Conservation (phyloP, 2,329 filamentous ascomycete genomes). For the Rasamsonia emersonii region DNA sequence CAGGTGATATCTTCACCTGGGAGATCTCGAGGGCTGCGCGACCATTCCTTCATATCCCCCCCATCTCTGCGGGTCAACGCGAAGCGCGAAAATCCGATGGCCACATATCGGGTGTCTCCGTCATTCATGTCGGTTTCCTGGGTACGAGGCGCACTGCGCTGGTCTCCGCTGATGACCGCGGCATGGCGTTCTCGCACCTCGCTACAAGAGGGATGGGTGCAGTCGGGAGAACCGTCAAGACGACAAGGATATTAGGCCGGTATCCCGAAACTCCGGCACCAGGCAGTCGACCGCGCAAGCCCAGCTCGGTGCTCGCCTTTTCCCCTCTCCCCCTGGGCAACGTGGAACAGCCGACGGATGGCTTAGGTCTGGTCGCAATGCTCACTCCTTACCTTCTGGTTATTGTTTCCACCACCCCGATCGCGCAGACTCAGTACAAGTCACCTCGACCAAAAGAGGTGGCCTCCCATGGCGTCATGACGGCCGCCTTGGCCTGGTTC, state of each 20-base stretch:
- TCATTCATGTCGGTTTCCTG: constrained; percentile 89
- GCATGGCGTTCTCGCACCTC: constrained; percentile 97
- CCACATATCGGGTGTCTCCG: constrained; percentile 66
- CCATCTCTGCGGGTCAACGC: constrained; percentile 58
- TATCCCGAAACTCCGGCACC: constrained; percentile 65
- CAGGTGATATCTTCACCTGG: constrained; percentile 94
- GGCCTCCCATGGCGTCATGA: constrained; percentile 80
- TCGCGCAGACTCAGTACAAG: constrained; percentile 96
- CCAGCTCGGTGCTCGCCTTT: constrained; percentile 91
- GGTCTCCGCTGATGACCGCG: constrained; percentile 86
- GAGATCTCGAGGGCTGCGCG: constrained; percentile 73
- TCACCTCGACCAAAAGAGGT: constrained; percentile 84
- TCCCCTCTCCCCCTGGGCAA: constrained; percentile 88
- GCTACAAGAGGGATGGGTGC: constrained; percentile 84
- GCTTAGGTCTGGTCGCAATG: constrained; percentile 85
- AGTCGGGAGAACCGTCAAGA: constrained; percentile 77
- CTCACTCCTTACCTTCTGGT: constrained; percentile 92
- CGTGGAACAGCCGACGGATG: constrained; percentile 77
- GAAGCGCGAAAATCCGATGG: constrained; percentile 66
- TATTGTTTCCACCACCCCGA: constrained; percentile 91
- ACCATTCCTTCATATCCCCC: constrained; percentile 81
- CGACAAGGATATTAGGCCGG: constrained; percentile 78
- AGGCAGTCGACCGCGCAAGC: constrained; percentile 64
- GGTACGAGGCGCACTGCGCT: constrained; percentile 89
- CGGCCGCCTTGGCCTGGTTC: constrained; percentile 93